Conservation (phyloP, 306 rosid species). For the Trifolium subterraneum region DNA sequence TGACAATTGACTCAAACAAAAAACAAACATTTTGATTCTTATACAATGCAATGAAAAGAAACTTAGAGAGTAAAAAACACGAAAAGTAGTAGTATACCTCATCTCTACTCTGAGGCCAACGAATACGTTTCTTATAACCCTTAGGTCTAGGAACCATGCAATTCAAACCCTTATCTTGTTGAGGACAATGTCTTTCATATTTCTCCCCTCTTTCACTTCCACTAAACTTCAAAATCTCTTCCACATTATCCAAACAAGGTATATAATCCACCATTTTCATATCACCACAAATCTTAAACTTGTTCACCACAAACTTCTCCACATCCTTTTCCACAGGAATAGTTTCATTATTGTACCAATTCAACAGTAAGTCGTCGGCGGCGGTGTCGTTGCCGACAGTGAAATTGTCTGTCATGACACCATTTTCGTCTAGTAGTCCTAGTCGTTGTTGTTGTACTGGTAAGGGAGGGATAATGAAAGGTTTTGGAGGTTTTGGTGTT, state of each 20-base stretch:
- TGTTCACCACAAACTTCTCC: constrained; percentile 47
- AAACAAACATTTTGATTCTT: not conserved
- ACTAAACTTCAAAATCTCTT: constrained; percentile 48
- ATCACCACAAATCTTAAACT: constrained; percentile 57
- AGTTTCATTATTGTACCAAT: constrained; percentile 17
- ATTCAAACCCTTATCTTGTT: constrained; percentile 51
- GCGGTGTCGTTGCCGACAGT: constrained; percentile 74
- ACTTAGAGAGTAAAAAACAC: constrained; percentile 29
- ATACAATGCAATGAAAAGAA: not conserved
- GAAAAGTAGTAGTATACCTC: constrained; percentile 60
- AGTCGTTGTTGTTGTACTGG: constrained; percentile 57
- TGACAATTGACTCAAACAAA: not conserved
- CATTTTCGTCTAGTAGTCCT: constrained; percentile 77
- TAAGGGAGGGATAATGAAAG: constrained; percentile 39
- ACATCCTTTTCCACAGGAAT: constrained; percentile 29
- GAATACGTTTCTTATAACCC: constrained; percentile 63
- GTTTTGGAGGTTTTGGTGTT: not conserved
- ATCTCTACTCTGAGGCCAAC: constrained; percentile 87
- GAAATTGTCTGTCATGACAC: constrained; percentile 79
- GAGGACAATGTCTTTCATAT: constrained; percentile 82
- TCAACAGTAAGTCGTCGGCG: constrained; percentile 61
- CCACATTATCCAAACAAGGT: constrained; percentile 81
- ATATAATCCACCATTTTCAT: constrained; percentile 64
- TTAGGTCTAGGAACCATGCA: constrained; percentile 74
- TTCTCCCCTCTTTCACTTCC: constrained; percentile 60